Percentiles rank a stretch among this genome's conserved stretches.
These are phyloP conservation scores for Mucor racemosus DNA, from an alignment of 371 early-diverging fungal species.

Conservation along the genomic window DNA sequence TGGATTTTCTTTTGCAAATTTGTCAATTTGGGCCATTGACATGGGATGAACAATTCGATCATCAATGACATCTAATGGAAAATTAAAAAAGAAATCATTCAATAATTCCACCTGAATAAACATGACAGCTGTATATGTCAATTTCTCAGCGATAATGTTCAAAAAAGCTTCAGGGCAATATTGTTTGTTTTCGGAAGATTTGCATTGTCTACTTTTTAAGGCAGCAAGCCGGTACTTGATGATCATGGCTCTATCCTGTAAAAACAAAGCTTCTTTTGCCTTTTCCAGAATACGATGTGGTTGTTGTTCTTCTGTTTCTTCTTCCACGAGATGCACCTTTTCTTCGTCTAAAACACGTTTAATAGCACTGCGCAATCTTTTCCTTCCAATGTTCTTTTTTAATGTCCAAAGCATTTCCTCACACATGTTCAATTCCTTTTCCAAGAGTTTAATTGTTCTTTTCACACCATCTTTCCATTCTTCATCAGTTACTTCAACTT, in stretches of 20 bases:
- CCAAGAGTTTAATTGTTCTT: constrained; percentile 72
- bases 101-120: constrained; percentile 95
- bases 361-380: constrained; percentile 81
- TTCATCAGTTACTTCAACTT: constrained; percentile 87
- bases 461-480: constrained; percentile 92
- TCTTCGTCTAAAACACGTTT: constrained; percentile 61
- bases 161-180: constrained; percentile 93
- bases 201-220: constrained; percentile 79
- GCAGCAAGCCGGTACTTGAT: constrained; percentile 81
- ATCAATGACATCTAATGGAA: constrained; percentile 88
- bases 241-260: constrained; percentile 75
- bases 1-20: constrained; percentile 92
- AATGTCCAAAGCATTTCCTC: constrained; percentile 72
- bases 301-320: neutral
- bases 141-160: constrained; percentile 86
- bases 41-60: constrained; percentile 77
- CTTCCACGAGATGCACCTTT: constrained; percentile 42
- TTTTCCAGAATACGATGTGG: constrained; percentile 70
- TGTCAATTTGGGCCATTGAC: constrained; percentile 68
- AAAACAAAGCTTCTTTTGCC: constrained; percentile 77
- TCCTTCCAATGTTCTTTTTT: constrained; percentile 74
- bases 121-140: constrained; percentile 91
- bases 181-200: constrained; percentile 70
- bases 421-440: constrained; percentile 75
- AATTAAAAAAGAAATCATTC: constrained; percentile 96